Evolutionary conservation across 495 filamentous ascomycete species (phyloP), one percentile per base, ranked within the genome.

Genomic region (Lasiosphaeriaceae sp.): DNA sequence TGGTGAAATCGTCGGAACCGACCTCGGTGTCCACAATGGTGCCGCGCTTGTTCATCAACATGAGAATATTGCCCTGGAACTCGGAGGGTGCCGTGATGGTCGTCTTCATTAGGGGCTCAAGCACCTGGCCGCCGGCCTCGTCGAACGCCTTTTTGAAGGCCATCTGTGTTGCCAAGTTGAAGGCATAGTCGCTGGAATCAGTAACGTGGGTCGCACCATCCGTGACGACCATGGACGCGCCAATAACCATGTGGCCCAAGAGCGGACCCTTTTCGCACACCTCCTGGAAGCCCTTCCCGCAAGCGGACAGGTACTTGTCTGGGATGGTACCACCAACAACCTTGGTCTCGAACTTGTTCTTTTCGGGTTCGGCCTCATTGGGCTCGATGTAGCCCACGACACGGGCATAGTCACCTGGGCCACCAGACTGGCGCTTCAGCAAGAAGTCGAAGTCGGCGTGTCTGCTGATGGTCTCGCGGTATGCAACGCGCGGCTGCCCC

Each of bases 31-130:
- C 95, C 66, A 89, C 89, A 62, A 99, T 97, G 31, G 89, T 88
- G 6, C 93, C 92, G 58, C 95, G 88, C 84, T 97, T 97, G 76
- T 97, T 99, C 78, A 99, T 77, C 41, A 99, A 72, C 55, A 90
- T 91, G 21, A 97, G 90, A 44, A 97, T 86, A 70, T 90, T 92
- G 63, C 95, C 95, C 77, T 99, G 95, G 82, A 99, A 99, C 78
- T 97, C 95, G 64, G 88, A 89, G 6, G 95, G 95, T 4, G 95
- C 93, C 23, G 90, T 96, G 61, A 99, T 89, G 47, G 90, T 88
- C 11, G 92, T 96, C 81, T 96, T 97, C 95, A 99, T 99, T 54
- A 99, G 73, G 21, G 95, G 95, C 74, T 99, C 95, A 11, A 99
- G 83, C 14, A 99, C 84, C 57, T 86, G 74, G 6, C 92, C 92